A percentile compares a stretch with the other conserved stretches of the same genome.
Conservation (phyloP, 192 early-diverging fungal species). For the Paraglomus occultum region DNA sequence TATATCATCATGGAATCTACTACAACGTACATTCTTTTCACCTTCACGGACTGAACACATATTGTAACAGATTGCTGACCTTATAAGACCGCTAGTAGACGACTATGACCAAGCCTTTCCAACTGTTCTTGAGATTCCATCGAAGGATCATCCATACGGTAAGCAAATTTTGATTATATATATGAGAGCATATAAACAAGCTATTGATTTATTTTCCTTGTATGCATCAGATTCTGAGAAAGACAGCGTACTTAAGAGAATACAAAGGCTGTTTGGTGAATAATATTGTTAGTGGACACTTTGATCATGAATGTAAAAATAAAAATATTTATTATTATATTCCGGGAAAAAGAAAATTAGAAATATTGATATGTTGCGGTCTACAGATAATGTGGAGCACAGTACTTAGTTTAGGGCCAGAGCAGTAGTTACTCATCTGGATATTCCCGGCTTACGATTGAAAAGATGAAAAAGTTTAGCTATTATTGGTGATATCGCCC, state of each 20-base stretch:
- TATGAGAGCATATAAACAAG: background rate
- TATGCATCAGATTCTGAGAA: constrained; percentile 57
- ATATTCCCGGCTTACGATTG: no score
- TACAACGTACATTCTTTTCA: background rate
- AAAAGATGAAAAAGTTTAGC: no score
- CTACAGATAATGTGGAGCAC: no score
- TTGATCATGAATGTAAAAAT: no score
- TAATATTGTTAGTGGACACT: constrained; percentile 33
- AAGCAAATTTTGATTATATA: constrained; percentile 8
- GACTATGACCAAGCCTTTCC: constrained; percentile 92
- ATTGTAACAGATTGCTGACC: constrained; percentile 76
- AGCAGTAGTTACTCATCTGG: no score
- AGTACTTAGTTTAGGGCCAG: no score
- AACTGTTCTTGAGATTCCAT: constrained; percentile 97
- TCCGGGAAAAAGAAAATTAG: no score
- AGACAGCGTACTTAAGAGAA: constrained; percentile 83
- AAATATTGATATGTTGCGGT: no score
- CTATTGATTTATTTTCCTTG: background rate
- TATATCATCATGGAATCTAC: background rate
- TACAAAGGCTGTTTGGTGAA: constrained; percentile 78
- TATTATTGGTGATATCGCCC: no score
- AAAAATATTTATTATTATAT: no score
- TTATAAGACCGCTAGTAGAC: constrained; percentile 88
- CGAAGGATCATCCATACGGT: constrained; percentile 99
- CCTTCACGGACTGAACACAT: no score